Evolutionary conservation across 73 alveolate species (phyloP).

Genomic region (Symbiodinium pilosum): DNA sequence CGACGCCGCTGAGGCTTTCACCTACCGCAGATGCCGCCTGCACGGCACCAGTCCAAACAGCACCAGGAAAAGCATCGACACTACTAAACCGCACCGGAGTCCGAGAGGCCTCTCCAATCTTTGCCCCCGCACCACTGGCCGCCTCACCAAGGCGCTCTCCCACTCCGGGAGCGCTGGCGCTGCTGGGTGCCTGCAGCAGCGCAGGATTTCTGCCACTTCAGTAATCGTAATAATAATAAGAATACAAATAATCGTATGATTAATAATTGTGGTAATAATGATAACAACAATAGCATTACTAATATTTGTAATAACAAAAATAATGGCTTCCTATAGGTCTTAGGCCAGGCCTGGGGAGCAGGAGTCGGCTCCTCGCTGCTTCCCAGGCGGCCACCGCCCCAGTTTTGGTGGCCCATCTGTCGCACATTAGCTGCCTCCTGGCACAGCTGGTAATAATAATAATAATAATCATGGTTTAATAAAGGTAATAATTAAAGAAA

Average conservation of each 20-base stretch:
- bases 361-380: background rate
- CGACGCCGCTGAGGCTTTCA: constrained; percentile 50
- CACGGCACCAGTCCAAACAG: too few relatives aligned
- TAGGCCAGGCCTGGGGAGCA: background rate
- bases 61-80: too few relatives aligned
- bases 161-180: constrained; percentile 28
- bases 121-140: constrained; percentile 51
- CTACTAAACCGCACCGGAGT: too few relatives aligned
- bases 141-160: constrained; percentile 62
- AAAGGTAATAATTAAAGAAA: too few relatives aligned
- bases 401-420: constrained; percentile 54
- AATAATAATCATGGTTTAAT: too few relatives aligned
- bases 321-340: too few relatives aligned
- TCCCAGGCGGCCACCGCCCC: constrained; percentile 90
- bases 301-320: background rate
- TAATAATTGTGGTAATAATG: too few relatives aligned
- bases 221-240: too few relatives aligned
- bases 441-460: too few relatives aligned
- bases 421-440: background rate
- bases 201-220: background rate
- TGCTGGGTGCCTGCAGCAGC: background rate
- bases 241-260: too few relatives aligned
- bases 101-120: constrained; percentile 59
- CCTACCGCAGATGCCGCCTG: constrained; percentile 87
- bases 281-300: background rate